Evolutionary conservation across 2,329 filamentous ascomycete genomes (phyloP).

Genomic region (Nigrograna mackinnonii): DNA sequence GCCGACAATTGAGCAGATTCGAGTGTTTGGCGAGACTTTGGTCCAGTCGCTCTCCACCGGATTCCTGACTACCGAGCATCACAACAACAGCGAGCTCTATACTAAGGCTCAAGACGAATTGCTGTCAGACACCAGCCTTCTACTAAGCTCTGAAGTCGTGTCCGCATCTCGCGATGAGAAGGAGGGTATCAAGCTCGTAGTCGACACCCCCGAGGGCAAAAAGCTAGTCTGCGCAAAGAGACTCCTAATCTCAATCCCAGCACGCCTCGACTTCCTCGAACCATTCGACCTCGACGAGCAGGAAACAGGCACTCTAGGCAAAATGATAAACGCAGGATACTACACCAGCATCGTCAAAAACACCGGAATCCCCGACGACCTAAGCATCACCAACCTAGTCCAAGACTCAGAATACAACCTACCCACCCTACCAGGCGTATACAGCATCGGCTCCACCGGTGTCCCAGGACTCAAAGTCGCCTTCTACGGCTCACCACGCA

Average conservation of each 20-base stretch:
- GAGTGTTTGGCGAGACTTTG: constrained; percentile 24
- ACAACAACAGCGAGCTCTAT: constrained; percentile 27
- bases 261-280: constrained; percentile 36
- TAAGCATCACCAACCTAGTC: constrained; percentile 25
- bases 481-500: constrained; percentile 9
- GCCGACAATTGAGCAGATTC: constrained; percentile 52
- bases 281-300: constrained; percentile 39
- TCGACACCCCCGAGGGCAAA: constrained; percentile 16
- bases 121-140: constrained; percentile 4
- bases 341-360: constrained; percentile 44
- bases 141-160: constrained; percentile 8
- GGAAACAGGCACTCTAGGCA: constrained; percentile 42
- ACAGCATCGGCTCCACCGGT: constrained; percentile 19
- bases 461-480: constrained; percentile 9
- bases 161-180: background rate
- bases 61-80: constrained; percentile 13
- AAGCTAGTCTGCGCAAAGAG: constrained; percentile 43
- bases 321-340: constrained; percentile 44
- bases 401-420: constrained; percentile 26
- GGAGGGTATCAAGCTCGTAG: constrained; percentile 5
- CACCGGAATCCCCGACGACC: constrained; percentile 37
- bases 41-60: constrained; percentile 13
- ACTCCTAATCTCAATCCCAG: constrained; percentile 49
- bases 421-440: constrained; percentile 33
- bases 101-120: constrained; percentile 12